Percentiles rank a stretch among this genome's conserved stretches.
These are phyloP conservation scores for Clausena lansium DNA, from an alignment of 345 rosid species.

Conservation along the genomic window DNA sequence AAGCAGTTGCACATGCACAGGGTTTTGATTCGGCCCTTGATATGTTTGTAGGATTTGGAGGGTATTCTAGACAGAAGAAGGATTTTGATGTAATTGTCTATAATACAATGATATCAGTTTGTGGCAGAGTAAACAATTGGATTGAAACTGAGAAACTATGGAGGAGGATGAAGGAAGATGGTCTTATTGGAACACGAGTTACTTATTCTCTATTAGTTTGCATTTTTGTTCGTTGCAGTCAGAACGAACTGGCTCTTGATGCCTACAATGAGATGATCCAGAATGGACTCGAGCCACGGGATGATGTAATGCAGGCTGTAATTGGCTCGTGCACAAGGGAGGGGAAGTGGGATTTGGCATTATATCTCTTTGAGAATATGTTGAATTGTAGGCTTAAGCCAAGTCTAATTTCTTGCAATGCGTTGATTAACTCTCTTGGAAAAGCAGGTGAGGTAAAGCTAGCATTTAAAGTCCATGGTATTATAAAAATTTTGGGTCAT, in stretches of 20 bases:
- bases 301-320: constrained; percentile 56
- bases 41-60: constrained; percentile 52
- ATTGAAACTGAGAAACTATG: constrained; percentile 56
- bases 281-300: constrained; percentile 42
- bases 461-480: constrained; percentile 55
- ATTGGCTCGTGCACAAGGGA: constrained; percentile 62
- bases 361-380: constrained; percentile 55
- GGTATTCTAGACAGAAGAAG: constrained; percentile 26
- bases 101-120: constrained; percentile 69
- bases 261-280: constrained; percentile 67
- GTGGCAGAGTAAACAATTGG: constrained; percentile 58
- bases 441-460: constrained; percentile 57
- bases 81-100: constrained; percentile 63
- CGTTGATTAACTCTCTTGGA: constrained; percentile 64
- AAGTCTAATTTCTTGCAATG: constrained; percentile 63
- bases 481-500: constrained; percentile 51
- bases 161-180: constrained; percentile 58
- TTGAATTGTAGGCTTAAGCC: constrained; percentile 48
- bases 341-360: constrained; percentile 56
- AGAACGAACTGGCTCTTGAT: constrained; percentile 60
- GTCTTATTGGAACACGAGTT: constrained; percentile 51
- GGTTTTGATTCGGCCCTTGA: constrained; percentile 58
- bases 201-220: constrained; percentile 66
- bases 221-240: constrained; percentile 66
- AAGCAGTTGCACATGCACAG: constrained; percentile 49